phyloP scores from a whole-genome alignment of 345 rosid species.

The Populus pruinosa region DNA sequence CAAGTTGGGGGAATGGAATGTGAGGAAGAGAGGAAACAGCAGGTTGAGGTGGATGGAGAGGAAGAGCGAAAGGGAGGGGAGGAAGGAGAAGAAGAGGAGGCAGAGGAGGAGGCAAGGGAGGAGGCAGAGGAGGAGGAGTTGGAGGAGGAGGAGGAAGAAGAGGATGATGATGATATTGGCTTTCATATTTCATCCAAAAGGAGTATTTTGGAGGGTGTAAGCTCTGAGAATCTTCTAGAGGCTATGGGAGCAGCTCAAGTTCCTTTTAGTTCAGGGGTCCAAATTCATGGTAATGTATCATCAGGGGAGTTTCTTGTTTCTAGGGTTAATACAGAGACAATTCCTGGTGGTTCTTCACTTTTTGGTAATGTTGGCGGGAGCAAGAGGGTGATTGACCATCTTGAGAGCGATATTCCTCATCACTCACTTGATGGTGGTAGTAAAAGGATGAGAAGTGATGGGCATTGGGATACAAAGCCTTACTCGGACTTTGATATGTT shows the following conservation, averaged over 20 bases:
- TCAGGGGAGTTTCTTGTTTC: constrained; percentile 58
- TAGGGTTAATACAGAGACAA: constrained; percentile 46
- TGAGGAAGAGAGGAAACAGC: constrained; percentile 22
- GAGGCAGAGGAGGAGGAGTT: constrained; percentile 31
- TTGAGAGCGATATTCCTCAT: constrained; percentile 44
- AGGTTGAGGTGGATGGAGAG: constrained; percentile 21
- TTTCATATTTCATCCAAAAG: constrained; percentile 45
- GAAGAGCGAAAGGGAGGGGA: constrained; percentile 26
- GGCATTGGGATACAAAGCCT: constrained; percentile 45
- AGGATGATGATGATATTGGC: constrained; percentile 35
- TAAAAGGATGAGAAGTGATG: constrained; percentile 71
- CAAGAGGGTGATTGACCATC: constrained; percentile 62
- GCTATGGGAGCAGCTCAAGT: constrained; percentile 54
- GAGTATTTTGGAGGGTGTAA: constrained; percentile 41
- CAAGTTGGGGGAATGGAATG: constrained; percentile 12
- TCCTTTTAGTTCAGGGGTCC: constrained; percentile 53
- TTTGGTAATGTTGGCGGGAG: constrained; percentile 38
- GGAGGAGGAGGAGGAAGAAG: constrained; percentile 39
- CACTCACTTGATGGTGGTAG: constrained; percentile 43
- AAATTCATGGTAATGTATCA: constrained; percentile 38
- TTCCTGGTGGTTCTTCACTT: constrained; percentile 46
- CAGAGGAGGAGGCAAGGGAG: constrained; percentile 37
- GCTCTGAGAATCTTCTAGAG: constrained; percentile 56
- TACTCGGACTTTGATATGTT: constrained; percentile 39
- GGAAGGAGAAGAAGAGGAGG: constrained; percentile 37